Percentiles rank a stretch among this genome's conserved stretches.
phyloP scores from a whole-genome alignment of 2,329 filamentous ascomycete genomes.

The Fusarium sp. region DNA sequence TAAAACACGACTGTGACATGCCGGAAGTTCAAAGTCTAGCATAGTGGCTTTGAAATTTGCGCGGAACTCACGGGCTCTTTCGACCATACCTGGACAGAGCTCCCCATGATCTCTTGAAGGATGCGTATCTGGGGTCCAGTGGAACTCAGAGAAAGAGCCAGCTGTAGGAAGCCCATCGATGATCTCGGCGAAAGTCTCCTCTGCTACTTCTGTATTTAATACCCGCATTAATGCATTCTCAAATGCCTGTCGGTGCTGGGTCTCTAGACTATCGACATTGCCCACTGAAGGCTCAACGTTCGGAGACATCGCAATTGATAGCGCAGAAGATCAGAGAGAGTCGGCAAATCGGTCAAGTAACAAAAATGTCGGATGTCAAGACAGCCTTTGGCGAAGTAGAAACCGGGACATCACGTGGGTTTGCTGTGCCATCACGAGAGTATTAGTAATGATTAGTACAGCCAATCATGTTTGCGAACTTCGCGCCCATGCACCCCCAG shows the following conservation, averaged over 20 bases:
- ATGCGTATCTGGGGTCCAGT: neutral
- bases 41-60: neutral
- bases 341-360: too few relatives aligned
- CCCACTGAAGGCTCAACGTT: neutral
- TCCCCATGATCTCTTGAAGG: neutral
- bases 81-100: conserved; percentile 4
- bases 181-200: conserved; percentile 8
- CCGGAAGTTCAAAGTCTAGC: neutral
- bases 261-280: neutral
- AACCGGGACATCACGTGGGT: too few relatives aligned
- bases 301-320: too few relatives aligned
- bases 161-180: conserved; percentile 11
- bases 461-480: too few relatives aligned
- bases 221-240: too few relatives aligned
- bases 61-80: neutral
- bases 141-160: neutral
- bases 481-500: too few relatives aligned
- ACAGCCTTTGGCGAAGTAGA: too few relatives aligned
- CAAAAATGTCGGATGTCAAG: too few relatives aligned
- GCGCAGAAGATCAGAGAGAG: too few relatives aligned
- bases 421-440: too few relatives aligned
- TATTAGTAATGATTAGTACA: too few relatives aligned
- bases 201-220: neutral
- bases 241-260: fast-evolving
- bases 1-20: neutral